Conservation (phyloP, 1,139 yeast species). For the Yarrowia galli region DNA sequence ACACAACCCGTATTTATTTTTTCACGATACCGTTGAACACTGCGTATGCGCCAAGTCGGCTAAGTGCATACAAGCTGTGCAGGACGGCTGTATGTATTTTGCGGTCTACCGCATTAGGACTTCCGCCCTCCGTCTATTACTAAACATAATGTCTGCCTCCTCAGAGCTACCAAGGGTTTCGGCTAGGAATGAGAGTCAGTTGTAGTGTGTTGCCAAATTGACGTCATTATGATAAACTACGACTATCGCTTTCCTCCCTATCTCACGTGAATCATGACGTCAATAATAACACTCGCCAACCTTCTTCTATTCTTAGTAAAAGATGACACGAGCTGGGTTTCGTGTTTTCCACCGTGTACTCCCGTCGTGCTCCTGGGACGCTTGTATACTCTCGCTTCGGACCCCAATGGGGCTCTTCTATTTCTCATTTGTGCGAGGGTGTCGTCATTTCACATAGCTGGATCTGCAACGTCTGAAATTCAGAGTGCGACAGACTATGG, state of each 20-base stretch:
- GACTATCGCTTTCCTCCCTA: not conserved
- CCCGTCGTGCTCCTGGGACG: slow-evolving; percentile 4
- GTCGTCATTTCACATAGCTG: slow-evolving; percentile 28
- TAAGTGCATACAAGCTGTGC: slow-evolving; percentile 3
- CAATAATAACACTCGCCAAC: not conserved
- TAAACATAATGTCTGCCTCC: not conserved
- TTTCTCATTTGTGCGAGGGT: not conserved
- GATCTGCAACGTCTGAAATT: slow-evolving; percentile 19
- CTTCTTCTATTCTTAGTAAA: slow-evolving; percentile 2
- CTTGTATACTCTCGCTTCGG: not conserved
- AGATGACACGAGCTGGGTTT: slow-evolving; percentile 7
- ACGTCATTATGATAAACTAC: slow-evolving; percentile 8
- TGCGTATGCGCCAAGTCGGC: slow-evolving; percentile 15
- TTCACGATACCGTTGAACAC: slow-evolving; percentile 2
- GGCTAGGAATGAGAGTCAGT: not conserved
- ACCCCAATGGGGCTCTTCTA: not conserved
- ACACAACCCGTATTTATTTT: not conserved
- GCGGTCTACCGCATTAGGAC: slow-evolving; percentile 1
- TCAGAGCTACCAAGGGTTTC: not conserved
- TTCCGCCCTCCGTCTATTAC: not conserved
- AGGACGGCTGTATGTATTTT: not conserved
- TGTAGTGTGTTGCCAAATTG: not conserved
- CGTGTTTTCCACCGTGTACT: not conserved
- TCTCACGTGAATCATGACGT: slow-evolving; percentile 20
- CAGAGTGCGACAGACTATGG: not conserved